A percentile compares a stretch with the other conserved stretches of the same genome.
These are phyloP conservation scores for Primulina eburnea DNA, from an alignment of 257 asterid genomes.

Conservation along the genomic window DNA sequence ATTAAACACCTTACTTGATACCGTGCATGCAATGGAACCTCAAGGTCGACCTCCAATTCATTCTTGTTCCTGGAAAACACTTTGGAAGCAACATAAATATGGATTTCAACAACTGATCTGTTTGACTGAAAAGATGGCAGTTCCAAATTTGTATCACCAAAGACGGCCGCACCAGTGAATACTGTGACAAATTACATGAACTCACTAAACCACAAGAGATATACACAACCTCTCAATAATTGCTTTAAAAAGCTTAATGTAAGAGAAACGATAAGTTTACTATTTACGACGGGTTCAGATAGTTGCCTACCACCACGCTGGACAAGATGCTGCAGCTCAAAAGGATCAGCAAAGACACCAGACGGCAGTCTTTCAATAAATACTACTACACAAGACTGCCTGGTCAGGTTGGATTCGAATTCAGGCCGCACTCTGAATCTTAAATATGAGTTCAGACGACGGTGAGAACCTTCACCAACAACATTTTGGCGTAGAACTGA, in stretches of 20 bases:
- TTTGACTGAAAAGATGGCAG: conserved; percentile 78
- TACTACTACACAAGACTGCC: conserved; percentile 46
- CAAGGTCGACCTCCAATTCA: conserved; percentile 42
- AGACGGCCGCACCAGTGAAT: conserved; percentile 58
- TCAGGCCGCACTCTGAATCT: conserved; percentile 36
- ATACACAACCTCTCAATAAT: background rate
- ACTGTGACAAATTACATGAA: conserved; percentile 40
- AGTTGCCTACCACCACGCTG: conserved; percentile 60
- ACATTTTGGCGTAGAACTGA: conserved; percentile 36
- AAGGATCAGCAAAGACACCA: conserved; percentile 90
- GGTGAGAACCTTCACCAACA: conserved; percentile 91
- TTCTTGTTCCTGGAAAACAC: conserved; percentile 28
- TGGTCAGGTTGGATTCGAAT: conserved; percentile 28
- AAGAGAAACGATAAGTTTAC: background rate
- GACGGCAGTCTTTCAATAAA: conserved; percentile 70
- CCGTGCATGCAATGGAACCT: conserved; percentile 82
- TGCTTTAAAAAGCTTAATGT: background rate
- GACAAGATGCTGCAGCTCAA: conserved; percentile 83
- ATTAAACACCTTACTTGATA: conserved; percentile 48
- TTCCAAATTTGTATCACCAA: conserved; percentile 91
- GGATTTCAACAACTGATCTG: conserved; percentile 71
- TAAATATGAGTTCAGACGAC: conserved; percentile 53
- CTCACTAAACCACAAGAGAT: conserved; percentile 1
- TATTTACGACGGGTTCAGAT: background rate
- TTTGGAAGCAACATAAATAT: conserved; percentile 39